A percentile compares a stretch with the other conserved stretches of the same genome.
phyloP scores from a whole-genome alignment of 2,329 filamentous ascomycete species.

The Chaetomium sp. region DNA sequence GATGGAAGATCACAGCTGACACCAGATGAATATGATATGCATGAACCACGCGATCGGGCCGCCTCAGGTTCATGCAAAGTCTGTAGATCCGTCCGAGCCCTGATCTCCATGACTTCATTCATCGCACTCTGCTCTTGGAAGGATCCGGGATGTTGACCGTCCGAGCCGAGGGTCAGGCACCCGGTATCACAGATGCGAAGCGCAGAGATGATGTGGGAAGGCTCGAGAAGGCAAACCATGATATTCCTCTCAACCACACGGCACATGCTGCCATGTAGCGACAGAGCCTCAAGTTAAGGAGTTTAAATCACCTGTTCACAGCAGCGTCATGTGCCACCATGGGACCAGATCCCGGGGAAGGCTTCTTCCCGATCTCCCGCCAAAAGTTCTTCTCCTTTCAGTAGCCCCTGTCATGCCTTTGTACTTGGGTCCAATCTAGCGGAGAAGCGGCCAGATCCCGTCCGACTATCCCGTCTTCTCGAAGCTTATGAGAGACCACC shows the following conservation, averaged over 20 bases:
- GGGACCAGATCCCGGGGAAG: not conserved
- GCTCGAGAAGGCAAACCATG: too few relatives aligned
- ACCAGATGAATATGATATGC: not conserved
- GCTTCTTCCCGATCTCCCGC: not conserved
- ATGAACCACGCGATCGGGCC: conserved; percentile 9
- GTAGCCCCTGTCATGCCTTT: not conserved
- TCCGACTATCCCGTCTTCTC: conserved; percentile 29
- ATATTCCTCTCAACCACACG: not conserved
- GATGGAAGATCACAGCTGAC: not conserved
- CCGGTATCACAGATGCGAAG: too few relatives aligned
- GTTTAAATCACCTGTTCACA: too few relatives aligned
- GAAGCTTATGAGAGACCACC: conserved; percentile 31
- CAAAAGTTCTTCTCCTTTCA: not conserved
- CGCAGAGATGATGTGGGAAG: too few relatives aligned
- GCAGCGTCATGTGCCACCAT: not conserved
- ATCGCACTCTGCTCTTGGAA: not conserved
- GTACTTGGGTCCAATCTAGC: not conserved
- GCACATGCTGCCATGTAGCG: not conserved
- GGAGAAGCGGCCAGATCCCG: conserved; percentile 16
- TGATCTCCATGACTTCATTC: conserved; percentile 5
- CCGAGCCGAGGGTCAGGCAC: not conserved
- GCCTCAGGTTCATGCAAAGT: not conserved
- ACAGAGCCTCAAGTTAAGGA: conserved; percentile 23
- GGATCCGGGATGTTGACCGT: not conserved
- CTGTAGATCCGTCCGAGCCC: not conserved